Base-by-base conservation (phyloP, 148 eudicot genomes). In the Simmondsia chinensis region DNA sequence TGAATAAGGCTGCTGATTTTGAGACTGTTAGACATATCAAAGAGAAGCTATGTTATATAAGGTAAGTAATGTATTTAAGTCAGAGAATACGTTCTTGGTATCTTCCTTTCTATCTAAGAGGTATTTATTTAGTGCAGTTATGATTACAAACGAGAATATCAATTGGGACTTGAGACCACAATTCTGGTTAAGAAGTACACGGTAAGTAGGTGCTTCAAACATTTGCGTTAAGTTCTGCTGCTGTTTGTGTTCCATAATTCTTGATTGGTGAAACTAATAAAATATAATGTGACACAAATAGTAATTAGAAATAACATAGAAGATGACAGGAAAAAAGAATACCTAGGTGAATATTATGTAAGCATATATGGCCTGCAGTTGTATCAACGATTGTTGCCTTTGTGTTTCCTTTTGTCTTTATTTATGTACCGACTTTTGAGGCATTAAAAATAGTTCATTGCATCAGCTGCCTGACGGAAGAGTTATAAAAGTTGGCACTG, bases 161-260 rank as follows among this genome's bases (percentile, higher is more conserved):
- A 91, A 38, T 59, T 91, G 75, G 99, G 99, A 48, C 95, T 91
- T 57, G 99, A 91, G 68, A 91, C 99, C 68, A 91, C 99, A 52
- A 86, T 91, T 59, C 72, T 91, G 39, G 81, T 91, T 55, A 91
- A 85, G 73, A 91, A 86, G 37, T 91, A 91, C 54, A 91, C 94
- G 11, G 99, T 91, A 66, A 76, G 97, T 62, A 58, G 43, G 48
- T 55, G 15, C 49, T 21, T 43, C 15, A 11, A 43, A 28, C 15
- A n/a, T n/a, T n/a, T n/a, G n/a, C n/a, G n/a, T n/a, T n/a, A n/a
- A n/a, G n/a, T n/a, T n/a, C n/a, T n/a, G n/a, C n/a, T n/a, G n/a
- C n/a, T n/a, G n/a, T n/a, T n/a, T n/a, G n/a, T n/a, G n/a, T n/a
- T n/a, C n/a, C n/a, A n/a, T n/a, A n/a, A n/a, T n/a, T n/a, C n/a